These are phyloP conservation scores for Rhododendron ovatum DNA, from an alignment of 148 eudicot species.

Conservation along the genomic window DNA sequence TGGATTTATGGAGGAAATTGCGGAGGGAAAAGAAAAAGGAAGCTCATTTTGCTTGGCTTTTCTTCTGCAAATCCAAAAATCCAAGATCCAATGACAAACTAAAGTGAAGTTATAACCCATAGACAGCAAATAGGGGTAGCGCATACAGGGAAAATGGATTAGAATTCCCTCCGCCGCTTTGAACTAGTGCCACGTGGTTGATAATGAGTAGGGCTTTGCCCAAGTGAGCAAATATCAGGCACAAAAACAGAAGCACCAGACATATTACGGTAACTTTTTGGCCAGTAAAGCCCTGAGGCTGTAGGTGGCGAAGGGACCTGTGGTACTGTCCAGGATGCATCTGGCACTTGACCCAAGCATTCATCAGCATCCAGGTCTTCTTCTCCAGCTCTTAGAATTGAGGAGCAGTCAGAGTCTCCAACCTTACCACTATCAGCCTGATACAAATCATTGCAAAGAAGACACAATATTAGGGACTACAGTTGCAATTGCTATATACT, in stretches of 20 bases:
- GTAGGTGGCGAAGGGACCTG: constrained; percentile 80
- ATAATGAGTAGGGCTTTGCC: constrained; percentile 19
- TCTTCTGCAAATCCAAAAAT: not conserved
- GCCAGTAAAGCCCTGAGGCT: constrained; percentile 77
- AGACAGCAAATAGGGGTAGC: constrained; percentile 4
- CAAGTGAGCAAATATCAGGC: constrained; percentile 51
- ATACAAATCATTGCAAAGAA: not conserved
- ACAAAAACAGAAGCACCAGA: constrained; percentile 46
- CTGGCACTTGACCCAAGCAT: constrained; percentile 77
- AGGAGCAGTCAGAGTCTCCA: constrained; percentile 67
- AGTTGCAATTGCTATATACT: not conserved
- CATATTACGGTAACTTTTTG: constrained; percentile 35
- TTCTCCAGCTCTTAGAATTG: constrained; percentile 51
- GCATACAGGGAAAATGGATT: not conserved
- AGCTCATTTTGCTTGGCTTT: not conserved
- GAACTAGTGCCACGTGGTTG: constrained; percentile 20
- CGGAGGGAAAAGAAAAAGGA: not conserved
- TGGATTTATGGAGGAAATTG: not conserved
- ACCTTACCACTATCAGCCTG: constrained; percentile 84
- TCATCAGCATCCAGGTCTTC: constrained; percentile 67
- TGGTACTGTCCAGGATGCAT: constrained; percentile 64
- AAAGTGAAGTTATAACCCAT: not conserved
- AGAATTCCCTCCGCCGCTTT: constrained; percentile 40
- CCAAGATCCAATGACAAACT: not conserved
- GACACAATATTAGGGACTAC: not conserved